phyloP scores from a whole-genome alignment of 2,329 filamentous ascomycete genomes.

The Thielaviopsis euricoi region DNA sequence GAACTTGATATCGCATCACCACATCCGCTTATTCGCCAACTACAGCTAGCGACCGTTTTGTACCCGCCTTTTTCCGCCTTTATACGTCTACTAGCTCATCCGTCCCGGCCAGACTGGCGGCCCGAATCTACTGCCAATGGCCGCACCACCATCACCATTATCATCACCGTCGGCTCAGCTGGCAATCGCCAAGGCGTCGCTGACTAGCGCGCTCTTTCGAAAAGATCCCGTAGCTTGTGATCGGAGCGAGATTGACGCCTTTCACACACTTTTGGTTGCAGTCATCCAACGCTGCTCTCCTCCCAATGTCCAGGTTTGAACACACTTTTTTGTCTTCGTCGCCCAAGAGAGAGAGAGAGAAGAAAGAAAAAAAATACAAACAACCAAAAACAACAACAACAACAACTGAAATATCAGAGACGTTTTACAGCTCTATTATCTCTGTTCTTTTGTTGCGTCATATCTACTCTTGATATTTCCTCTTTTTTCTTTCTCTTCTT shows the following conservation, averaged over 20 bases:
- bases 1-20: background rate
- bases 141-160: slow-evolving; percentile 29
- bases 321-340: slow-evolving; percentile 17
- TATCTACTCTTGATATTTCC: background rate
- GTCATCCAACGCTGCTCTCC: slow-evolving; percentile 56
- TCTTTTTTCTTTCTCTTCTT: background rate
- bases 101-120: background rate
- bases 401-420: background rate
- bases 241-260: slow-evolving; percentile 51
- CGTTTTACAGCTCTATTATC: too few relatives aligned
- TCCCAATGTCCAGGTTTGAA: slow-evolving; percentile 77
- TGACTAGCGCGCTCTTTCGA: slow-evolving; percentile 56
- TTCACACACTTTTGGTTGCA: slow-evolving; percentile 49
- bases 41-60: background rate
- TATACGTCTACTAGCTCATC: background rate
- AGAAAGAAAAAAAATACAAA: background rate
- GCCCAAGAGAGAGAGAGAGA: slow-evolving; percentile 6
- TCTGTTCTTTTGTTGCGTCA: background rate
- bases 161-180: slow-evolving; percentile 52
- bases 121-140: background rate
- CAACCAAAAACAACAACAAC: too few relatives aligned
- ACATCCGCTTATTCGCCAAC: background rate
- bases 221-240: slow-evolving; percentile 54
- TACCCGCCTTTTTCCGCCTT: too few relatives aligned
- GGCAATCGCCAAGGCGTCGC: slow-evolving; percentile 64